These are phyloP conservation scores for Linderniella brevidens DNA, from an alignment of 257 asterid genomes.

Conservation along the genomic window DNA sequence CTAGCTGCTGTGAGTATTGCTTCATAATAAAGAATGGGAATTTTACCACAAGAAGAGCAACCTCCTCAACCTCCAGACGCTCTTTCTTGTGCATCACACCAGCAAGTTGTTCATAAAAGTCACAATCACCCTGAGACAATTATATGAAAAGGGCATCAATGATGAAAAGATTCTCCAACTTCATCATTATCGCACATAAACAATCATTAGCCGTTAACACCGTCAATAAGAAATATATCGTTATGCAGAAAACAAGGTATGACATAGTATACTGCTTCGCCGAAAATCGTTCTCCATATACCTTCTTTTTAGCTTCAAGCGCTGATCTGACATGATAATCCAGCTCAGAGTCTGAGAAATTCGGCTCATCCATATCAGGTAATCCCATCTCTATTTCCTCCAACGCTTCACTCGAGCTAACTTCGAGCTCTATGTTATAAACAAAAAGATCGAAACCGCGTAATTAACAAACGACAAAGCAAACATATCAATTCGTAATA, in stretches of 20 bases:
- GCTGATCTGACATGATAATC: conserved; percentile 20
- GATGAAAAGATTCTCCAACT: no score
- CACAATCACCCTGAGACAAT: conserved; percentile 39
- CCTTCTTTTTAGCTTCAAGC: conserved; percentile 16
- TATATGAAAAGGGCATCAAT: no score
- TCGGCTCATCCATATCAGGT: conserved; percentile 30
- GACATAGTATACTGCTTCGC: no score
- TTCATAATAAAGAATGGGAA: conserved; percentile 1
- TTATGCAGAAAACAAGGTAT: no score
- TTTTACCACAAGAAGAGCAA: conserved; percentile 79
- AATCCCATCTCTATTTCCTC: conserved; percentile 25
- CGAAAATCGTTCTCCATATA: conserved; percentile 5
- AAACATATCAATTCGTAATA: no score
- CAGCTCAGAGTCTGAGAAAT: conserved; percentile 42
- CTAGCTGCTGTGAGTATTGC: neutral
- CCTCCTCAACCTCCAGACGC: conserved; percentile 36
- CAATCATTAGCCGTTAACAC: conserved; percentile 9
- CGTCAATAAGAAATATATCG: neutral
- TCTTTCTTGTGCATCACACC: conserved; percentile 32
- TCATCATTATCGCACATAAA: no score
- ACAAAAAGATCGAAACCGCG: no score
- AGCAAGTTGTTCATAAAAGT: conserved; percentile 43
- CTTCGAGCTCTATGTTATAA: no score
- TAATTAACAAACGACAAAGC: no score
- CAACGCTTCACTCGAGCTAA: no score